Evolutionary conservation across 2,329 filamentous ascomycete species (phyloP), one percentile per base, ranked within the genome.

Genomic region (Zelopaecilomyces penicillatus): DNA sequence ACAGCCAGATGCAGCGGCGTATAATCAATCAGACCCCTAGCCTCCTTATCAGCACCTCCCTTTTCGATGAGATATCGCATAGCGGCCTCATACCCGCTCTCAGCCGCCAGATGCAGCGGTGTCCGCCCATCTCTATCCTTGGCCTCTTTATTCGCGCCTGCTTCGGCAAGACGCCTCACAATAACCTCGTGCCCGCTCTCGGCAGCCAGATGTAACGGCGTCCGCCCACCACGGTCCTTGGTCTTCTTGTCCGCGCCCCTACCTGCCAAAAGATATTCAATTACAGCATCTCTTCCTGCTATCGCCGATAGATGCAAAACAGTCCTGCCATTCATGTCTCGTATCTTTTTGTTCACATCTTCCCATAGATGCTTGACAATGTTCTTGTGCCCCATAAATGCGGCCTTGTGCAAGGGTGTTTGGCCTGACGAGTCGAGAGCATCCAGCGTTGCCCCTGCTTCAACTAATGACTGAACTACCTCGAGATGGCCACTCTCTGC

Each of bases 41-140:
- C 12, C 6, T 52, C 39, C 2, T 47, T 12, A 5, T 47, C 26
- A 10, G 42, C 49, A 9, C 51, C 47, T 4, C 51, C 47, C 6
- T 37, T 47, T 10, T 37, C 39, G 9, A 53, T 12, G 26, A 53
- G 37, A 5, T 43, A 30, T 11, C 40, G 40, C 3, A 47, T 40
- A 19, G 46, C 12, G 6, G 34, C 35, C 9, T 42, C 19, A 30
- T 55, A 48, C 2, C 54, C 53, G 19, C 28, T 5, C 5, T 11
- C 29, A 30, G 36, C 26, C 9, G 42, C 42, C 1, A 35, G 30
- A 28, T 44, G 42, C 12, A 44, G 42, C 8, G 42, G 42, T n/a
- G 42, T 35, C 30, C n/a, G 27, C 4, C 42, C 42, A 19, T 35
- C 11, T 1, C 12, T 44, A 10, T 28, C 31, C 9, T 11, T 31